Percentiles rank a stretch among this genome's conserved stretches.
Evolutionary conservation across 495 filamentous ascomycete species (phyloP).

Genomic region (Choiromyces venosus): DNA sequence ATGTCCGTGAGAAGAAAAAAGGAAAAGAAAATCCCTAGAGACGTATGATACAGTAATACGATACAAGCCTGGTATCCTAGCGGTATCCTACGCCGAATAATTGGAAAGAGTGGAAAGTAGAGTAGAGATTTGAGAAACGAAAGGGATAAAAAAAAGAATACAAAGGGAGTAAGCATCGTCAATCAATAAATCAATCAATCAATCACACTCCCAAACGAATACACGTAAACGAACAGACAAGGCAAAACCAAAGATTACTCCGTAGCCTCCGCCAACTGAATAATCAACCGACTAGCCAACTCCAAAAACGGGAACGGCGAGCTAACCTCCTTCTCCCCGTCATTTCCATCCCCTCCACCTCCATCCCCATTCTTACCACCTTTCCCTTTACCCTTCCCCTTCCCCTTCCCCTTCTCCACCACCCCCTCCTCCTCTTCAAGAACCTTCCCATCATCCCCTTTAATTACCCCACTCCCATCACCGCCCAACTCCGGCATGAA

Average conservation of each 20-base stretch:
- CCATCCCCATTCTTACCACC: constrained; percentile 37
- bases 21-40: background rate
- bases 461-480: constrained; percentile 32
- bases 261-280: constrained; percentile 66
- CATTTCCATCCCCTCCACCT: constrained; percentile 56
- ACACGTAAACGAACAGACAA: constrained; percentile 88
- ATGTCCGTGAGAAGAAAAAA: background rate
- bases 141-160: constrained; percentile 14
- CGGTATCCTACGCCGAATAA: constrained; percentile 10
- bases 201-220: constrained; percentile 90
- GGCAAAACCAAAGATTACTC: constrained; percentile 58
- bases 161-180: constrained; percentile 11
- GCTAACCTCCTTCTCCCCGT: constrained; percentile 67
- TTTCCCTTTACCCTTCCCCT: constrained; percentile 9
- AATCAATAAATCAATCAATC: constrained; percentile 68
- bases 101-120: constrained; percentile 9
- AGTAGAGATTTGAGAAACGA: constrained; percentile 14
- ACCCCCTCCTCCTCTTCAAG: constrained; percentile 12
- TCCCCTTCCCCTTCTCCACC: constrained; percentile 6
- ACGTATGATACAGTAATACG: background rate
- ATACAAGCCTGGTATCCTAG: constrained; percentile 1
- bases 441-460: constrained; percentile 6
- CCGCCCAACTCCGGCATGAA: constrained; percentile 37
- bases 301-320: constrained; percentile 75
- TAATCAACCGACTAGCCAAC: constrained; percentile 65